Conservation (phyloP, 371 early-diverging fungal genomes). For the Apophysomyces variabilis region DNA sequence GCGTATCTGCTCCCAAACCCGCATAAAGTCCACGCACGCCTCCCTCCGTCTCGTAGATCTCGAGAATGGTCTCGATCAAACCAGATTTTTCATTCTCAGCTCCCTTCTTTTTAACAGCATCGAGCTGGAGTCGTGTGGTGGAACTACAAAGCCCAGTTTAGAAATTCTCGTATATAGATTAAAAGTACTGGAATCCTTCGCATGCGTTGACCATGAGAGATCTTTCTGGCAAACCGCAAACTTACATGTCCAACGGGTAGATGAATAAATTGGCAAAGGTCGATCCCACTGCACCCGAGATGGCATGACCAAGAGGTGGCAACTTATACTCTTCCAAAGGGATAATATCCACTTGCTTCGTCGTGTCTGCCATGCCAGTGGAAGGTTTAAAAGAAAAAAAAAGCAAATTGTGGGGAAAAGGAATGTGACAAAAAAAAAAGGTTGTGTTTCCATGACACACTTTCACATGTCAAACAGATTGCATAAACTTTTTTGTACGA, state of each 20-base stretch:
- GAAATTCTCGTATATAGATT: neutral
- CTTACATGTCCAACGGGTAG: slow-evolving; percentile 66
- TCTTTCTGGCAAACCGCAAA: no score
- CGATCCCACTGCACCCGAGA: slow-evolving; percentile 64
- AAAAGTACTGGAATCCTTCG: neutral
- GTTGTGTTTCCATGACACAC: neutral
- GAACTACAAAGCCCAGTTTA: slow-evolving; percentile 23
- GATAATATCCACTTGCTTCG: slow-evolving; percentile 22
- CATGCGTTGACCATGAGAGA: neutral
- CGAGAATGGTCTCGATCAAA: slow-evolving; percentile 43
- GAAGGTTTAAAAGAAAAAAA: neutral
- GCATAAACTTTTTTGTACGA: no score
- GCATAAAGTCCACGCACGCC: slow-evolving; percentile 58
- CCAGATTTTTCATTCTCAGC: slow-evolving; percentile 27
- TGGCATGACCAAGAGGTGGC: slow-evolving; percentile 64
- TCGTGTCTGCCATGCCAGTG: neutral
- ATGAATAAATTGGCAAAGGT: slow-evolving; percentile 62
- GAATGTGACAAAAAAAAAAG: slow-evolving; percentile 11
- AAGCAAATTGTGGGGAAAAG: slow-evolving; percentile 9
- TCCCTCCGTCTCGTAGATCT: slow-evolving; percentile 56
- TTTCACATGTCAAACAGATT: slow-evolving; percentile 5
- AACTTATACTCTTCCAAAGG: slow-evolving; percentile 59
- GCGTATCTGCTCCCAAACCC: slow-evolving; percentile 59
- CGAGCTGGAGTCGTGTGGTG: slow-evolving; percentile 49
- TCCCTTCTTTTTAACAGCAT: slow-evolving; percentile 16